Evolutionary conservation across 2,329 filamentous ascomycete genomes (phyloP), one percentile per base, ranked within the genome.

Genomic region (Malbranchea cinnamomea): DNA sequence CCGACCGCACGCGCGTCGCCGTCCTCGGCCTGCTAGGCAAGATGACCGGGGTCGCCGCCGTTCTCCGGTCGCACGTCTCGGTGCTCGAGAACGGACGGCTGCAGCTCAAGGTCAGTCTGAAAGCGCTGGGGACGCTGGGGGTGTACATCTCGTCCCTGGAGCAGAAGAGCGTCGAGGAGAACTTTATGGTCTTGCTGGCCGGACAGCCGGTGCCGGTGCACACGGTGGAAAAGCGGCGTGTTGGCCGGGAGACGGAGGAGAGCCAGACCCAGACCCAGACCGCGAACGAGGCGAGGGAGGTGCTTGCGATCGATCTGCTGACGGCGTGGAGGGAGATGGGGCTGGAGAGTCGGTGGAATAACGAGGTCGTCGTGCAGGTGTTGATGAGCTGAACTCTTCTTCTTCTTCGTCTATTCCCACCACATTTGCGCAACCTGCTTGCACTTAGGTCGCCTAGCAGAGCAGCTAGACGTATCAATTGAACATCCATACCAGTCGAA

Each of bases 21-120:
- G 74, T 78, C 11, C 53, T 95, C 1, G 87, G 87, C 0, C 60
- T 95, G 2, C 40, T 92, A 3, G 78, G 70, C 2, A 93, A 94
- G 53, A 92, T 95, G 80, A 83, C 83, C 0, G 87, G 84, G 0
- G 73, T 77, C 1, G 84, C 82, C 1, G 84, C 83, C 0, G 66
- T 93, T 5, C 59, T 77, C 1, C 64, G 62, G 21, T 74, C 62
- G n/a, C 63, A 68, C 16, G 65, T 75, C 25, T 66, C 65, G 19
- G 49, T 74, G 41, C 55, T 67, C 20, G 59, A 65, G 5, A 75
- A 71, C 33, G 72, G 73, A 7, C 47, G 71, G 10, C 56, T 89
- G 12, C 54, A 71, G 5, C 55, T 91, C 8, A 71, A 73, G 43
- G 70, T 78, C 1, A 69, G 66, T 9, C 49, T 94, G 23, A 94